These are phyloP conservation scores for Pelargonium nanum DNA, from an alignment of 345 rosid genomes.

Conservation along the genomic window DNA sequence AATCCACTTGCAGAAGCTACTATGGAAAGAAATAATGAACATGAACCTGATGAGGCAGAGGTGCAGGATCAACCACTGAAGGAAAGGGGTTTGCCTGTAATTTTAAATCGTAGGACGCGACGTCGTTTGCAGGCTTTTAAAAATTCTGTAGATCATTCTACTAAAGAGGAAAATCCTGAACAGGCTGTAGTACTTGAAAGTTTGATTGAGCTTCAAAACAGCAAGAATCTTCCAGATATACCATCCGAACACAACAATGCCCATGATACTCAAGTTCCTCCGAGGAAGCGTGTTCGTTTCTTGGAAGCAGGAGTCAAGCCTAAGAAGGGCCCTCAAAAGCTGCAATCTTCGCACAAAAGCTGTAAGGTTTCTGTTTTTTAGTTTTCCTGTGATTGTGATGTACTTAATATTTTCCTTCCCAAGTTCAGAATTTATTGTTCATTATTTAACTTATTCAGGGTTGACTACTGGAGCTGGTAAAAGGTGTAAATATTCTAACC, in stretches of 20 bases:
- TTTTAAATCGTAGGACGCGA: slow-evolving; percentile 20
- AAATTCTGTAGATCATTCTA: slow-evolving; percentile 11
- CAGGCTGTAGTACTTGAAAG: slow-evolving; percentile 17
- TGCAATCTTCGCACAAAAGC: slow-evolving; percentile 9
- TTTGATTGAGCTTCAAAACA: slow-evolving; percentile 7
- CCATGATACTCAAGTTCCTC: slow-evolving; percentile 4
- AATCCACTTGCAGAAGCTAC: slow-evolving; percentile 9
- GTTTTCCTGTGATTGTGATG: background rate
- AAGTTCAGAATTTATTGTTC: background rate
- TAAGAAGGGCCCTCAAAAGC: slow-evolving; percentile 15
- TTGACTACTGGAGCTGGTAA: slow-evolving; percentile 17
- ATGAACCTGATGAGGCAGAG: slow-evolving; percentile 15
- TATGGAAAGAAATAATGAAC: slow-evolving; percentile 9
- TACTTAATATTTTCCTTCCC: background rate
- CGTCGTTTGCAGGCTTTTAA: slow-evolving; percentile 20
- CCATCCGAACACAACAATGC: slow-evolving; percentile 11
- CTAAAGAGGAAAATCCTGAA: slow-evolving; percentile 10
- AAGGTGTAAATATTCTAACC: slow-evolving; percentile 16
- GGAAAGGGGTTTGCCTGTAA: slow-evolving; percentile 20
- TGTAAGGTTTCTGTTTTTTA: slow-evolving; percentile 15
- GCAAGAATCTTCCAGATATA: slow-evolving; percentile 12
- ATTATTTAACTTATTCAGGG: slow-evolving; percentile 6
- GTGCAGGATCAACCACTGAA: slow-evolving; percentile 13
- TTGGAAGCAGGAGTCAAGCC: slow-evolving; percentile 22
- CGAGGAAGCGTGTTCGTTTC: slow-evolving; percentile 33